A percentile compares a stretch with the other conserved stretches of the same genome.
Conservation (phyloP, 768 basidiomycete genomes). For the Gyrodon lividus region DNA sequence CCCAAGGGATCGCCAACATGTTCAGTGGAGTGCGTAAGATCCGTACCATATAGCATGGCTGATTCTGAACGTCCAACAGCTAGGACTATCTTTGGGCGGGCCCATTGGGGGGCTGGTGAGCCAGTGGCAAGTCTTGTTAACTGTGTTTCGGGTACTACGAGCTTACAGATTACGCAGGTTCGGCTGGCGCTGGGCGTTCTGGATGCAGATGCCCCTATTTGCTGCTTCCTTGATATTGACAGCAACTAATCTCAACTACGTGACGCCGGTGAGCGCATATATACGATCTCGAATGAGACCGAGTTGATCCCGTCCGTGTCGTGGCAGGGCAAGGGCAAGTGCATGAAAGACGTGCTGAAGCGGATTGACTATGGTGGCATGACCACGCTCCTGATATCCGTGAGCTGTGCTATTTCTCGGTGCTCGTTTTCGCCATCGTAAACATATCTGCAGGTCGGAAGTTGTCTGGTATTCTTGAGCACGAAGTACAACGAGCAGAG, state of each 20-base stretch:
- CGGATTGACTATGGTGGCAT: constrained; percentile 82
- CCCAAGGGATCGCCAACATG: constrained; percentile 64
- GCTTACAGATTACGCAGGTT: constrained; percentile 38
- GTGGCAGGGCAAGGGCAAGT: constrained; percentile 61
- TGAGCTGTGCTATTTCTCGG: constrained; percentile 28
- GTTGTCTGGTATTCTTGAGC: constrained; percentile 70
- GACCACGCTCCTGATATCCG: constrained; percentile 54
- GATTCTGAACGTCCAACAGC: neutral
- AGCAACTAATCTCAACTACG: constrained; percentile 59
- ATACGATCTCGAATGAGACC: neutral
- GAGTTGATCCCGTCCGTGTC: neutral
- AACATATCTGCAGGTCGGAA: constrained; percentile 42
- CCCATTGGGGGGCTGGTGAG: constrained; percentile 64
- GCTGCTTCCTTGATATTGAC: constrained; percentile 43
- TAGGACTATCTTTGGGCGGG: constrained; percentile 56
- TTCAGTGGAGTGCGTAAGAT: constrained; percentile 58
- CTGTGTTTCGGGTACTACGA: no score
- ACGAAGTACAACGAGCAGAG: constrained; percentile 56
- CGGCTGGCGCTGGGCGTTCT: constrained; percentile 78
- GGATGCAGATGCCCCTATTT: constrained; percentile 69
- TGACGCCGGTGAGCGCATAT: constrained; percentile 51
- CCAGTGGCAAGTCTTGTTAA: constrained; percentile 46
- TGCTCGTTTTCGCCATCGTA: neutral
- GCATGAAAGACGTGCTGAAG: constrained; percentile 61
- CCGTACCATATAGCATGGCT: neutral